phyloP scores from a whole-genome alignment of 345 rosid genomes.

The Excoecaria cochinchinensis region DNA sequence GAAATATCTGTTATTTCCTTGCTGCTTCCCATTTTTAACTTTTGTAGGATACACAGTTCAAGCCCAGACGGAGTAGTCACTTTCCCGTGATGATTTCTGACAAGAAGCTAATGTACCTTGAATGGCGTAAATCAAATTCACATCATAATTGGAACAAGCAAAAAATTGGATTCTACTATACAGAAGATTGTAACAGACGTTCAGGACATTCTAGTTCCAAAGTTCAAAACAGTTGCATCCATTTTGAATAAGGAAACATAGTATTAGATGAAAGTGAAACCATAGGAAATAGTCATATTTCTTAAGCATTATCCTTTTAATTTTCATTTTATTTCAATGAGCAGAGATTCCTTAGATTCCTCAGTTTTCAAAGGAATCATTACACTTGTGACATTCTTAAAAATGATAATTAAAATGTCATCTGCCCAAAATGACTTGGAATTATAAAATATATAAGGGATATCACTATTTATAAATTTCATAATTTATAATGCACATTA shows the following conservation, averaged over 20 bases:
- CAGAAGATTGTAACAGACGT: not conserved
- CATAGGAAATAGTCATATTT: too few species aligned
- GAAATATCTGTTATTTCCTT: not conserved
- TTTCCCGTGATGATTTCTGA: not conserved
- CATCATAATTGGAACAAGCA: not conserved
- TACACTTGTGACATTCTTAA: not conserved
- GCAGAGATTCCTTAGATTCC: too few species aligned
- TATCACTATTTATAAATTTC: not conserved
- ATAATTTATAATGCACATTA: not conserved
- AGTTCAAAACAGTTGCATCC: too few species aligned
- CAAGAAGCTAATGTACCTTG: not conserved
- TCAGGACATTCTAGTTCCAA: not conserved
- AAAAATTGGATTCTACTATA: not conserved
- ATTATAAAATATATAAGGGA: not conserved
- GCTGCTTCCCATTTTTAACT: conserved; percentile 7
- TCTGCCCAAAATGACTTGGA: not conserved
- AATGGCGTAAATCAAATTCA: not conserved
- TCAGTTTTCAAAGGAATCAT: not conserved
- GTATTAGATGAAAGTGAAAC: too few species aligned
- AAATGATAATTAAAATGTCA: too few species aligned
- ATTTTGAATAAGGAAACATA: too few species aligned
- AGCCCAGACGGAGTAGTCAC: not conserved
- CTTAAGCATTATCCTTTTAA: too few species aligned
- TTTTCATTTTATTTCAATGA: too few species aligned
- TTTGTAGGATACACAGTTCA: not conserved